phyloP scores from a whole-genome alignment of 2,329 filamentous ascomycete genomes.

The Colletotrichum tanaceti region DNA sequence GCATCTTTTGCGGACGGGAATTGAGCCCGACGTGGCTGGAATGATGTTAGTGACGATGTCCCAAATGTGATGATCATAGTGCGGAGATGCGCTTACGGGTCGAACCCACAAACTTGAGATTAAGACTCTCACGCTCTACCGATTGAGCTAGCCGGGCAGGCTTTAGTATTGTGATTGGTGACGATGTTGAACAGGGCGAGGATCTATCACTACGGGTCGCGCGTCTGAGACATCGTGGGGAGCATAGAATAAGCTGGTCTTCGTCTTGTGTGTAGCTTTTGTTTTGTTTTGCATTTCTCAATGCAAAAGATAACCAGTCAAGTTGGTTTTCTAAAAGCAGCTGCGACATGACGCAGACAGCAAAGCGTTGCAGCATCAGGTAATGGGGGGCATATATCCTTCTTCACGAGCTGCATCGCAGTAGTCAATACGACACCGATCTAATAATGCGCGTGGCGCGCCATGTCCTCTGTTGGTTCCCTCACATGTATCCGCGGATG shows the following conservation, averaged over 20 bases:
- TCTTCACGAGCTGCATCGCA: background rate
- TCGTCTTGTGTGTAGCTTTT: background rate
- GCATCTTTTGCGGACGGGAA: slow-evolving; percentile 33
- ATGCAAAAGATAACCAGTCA: background rate
- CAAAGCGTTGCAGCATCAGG: background rate
- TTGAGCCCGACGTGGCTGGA: slow-evolving; percentile 36
- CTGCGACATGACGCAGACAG: background rate
- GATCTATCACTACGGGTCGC: slow-evolving; percentile 7
- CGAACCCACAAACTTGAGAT: slow-evolving; percentile 70
- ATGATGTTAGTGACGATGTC: background rate
- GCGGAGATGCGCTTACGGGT: slow-evolving; percentile 42
- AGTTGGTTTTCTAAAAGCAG: background rate
- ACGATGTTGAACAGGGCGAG: background rate
- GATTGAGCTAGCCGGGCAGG: slow-evolving; percentile 72
- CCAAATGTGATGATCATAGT: background rate
- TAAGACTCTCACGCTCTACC: slow-evolving; percentile 81
- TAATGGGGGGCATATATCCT: slow-evolving; percentile 1
- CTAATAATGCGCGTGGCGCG: background rate
- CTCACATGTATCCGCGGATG: slow-evolving; percentile 53
- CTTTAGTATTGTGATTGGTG: slow-evolving; percentile 6
- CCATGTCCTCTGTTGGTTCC: background rate
- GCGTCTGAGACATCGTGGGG: background rate
- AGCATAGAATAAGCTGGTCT: background rate
- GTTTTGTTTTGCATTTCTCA: background rate
- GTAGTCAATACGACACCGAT: background rate